Base-by-base conservation (phyloP, 192 early-diverging fungal species). In the Haplosporangium gracile region DNA sequence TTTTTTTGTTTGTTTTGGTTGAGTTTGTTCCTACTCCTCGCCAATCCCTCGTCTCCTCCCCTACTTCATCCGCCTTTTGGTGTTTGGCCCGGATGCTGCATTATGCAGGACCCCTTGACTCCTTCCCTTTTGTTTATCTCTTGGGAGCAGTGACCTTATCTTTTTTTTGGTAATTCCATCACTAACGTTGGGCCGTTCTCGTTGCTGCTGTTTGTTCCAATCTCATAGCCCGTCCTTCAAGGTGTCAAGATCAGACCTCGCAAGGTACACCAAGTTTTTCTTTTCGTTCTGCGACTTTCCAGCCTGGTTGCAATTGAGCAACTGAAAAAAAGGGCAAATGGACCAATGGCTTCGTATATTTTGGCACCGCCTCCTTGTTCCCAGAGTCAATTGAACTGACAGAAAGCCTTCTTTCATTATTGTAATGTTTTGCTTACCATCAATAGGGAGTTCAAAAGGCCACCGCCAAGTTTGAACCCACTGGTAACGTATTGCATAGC, bases 181-280 rank as follows among this genome's bases (percentile, higher is more conserved):
- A 16, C 75, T 65, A 65, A 63, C n/a, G 20, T 13, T 10, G 20
- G n/a, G 7, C 16, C 53, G 5, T 76, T 38, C 68, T 34, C 70
- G 24, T 26, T 47, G 16, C 20, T 7, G 20, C 5, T 51, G 15
- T 51, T 22, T 51, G 49, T 51, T 51, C 16, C 39, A 1, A 26
- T 22, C 5, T 39, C 22, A 5, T 69, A 86, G 84, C 92, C 92
- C 78, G 88, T 91, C 89, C 91, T 93, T 88, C 88, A 93, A 91
- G 92, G 92, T 92, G 92, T 91, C 81, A 93, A 90, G 85, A 93
- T 93, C 89, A 93, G 91, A 90, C 89, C 90, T 81, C 91, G 91
- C 91, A 93, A 93, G 88, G 92, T 93, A 87, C 72, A 42, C n/a
- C 60, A 7, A 15, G 43, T 32, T 69, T 69, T 36, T 18, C 5